Base-by-base conservation (phyloP, 371 early-diverging fungal genomes). In the Amoeboaphelidium protococcarum region DNA sequence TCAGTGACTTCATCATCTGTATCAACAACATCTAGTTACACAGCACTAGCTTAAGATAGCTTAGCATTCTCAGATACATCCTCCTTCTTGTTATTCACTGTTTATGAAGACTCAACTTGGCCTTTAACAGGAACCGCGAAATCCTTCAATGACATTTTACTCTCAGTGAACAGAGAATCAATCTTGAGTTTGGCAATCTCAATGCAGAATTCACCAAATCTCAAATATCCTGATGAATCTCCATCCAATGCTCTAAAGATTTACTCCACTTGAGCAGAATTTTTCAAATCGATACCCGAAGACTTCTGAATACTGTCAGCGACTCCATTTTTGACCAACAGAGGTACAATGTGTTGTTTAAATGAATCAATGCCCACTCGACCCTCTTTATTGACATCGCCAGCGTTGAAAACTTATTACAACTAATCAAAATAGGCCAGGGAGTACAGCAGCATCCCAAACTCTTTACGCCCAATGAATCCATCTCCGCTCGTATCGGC, bases 341-440 rank as follows among this genome's bases (percentile, higher is more conserved):
- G 37, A 6, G 37, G 10, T 10, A 16, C 37, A 31, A 31, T 6
- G 16, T 6, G 10, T 16, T 31, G 6, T 16, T 44, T 27, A 25
- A 58, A 58, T 22, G 55, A 55, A 13, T 44, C 45, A 22, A 54
- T 53, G 26, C 25, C 26, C 25, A 58, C 45, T 1, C 57, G 21
- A n/a, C 40, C 42, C 27, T 58, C 59, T 13, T 49, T 47, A 31
- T 58, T 50, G 37, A 37, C 47, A 41, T 58, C 59, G 22, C 55
- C 6, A 19, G 37, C 45, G 21, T 47, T 10, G 41, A 58, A 58
- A 45, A 46, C 47, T 25, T 52, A 42, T 47, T 42, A 53, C 37
- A 31, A 31, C 6, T 6, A 10, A 16, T 31, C 37, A 31, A 10
- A 31, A 16, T 10, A 31, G 10, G 6, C 16, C 37, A 31, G 16